Conservation (phyloP, 2,329 filamentous ascomycete species). For the Geoglossum cookeanum region DNA sequence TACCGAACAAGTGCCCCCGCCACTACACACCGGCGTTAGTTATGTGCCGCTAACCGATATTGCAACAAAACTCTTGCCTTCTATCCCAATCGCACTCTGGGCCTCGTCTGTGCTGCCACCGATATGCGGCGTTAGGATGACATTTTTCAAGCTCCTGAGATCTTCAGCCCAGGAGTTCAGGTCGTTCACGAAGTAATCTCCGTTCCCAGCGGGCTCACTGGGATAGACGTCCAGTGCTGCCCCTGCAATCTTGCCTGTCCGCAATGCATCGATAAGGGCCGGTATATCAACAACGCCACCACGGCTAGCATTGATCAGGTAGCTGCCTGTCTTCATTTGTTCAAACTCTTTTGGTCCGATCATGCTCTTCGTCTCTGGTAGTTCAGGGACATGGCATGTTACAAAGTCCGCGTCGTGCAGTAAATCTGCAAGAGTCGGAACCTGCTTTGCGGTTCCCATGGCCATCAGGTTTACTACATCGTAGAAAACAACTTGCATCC, state of each 20-base stretch:
- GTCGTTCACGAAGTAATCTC: conserved; percentile 75
- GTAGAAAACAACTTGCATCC: conserved; percentile 95
- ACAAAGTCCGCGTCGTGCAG: conserved; percentile 75
- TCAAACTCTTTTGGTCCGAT: conserved; percentile 63
- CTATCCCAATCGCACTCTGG: conserved; percentile 84
- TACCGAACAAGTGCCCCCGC: conserved; percentile 75
- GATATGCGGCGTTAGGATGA: conserved; percentile 92
- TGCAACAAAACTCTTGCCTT: conserved; percentile 30
- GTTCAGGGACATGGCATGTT: conserved; percentile 83
- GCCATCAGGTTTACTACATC: conserved; percentile 91
- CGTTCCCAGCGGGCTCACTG: conserved; percentile 81
- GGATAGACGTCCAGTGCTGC: conserved; percentile 96
- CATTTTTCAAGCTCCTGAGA: conserved; percentile 66
- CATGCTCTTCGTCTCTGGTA: conserved; percentile 83
- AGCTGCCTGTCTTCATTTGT: conserved; percentile 82
- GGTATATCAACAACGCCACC: conserved; percentile 90
- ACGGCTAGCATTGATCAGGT: conserved; percentile 89
- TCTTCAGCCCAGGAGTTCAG: conserved; percentile 77
- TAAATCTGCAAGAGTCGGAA: conserved; percentile 56
- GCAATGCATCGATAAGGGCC: conserved; percentile 73
- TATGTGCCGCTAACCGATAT: not conserved
- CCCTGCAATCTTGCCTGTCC: conserved; percentile 70
- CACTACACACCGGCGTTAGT: conserved; percentile 30
- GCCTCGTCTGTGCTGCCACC: conserved; percentile 96
- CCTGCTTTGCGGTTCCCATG: conserved; percentile 70